Base-by-base conservation (phyloP, 2,329 filamentous ascomycete species). In the Phialemonium atrogriseum region DNA sequence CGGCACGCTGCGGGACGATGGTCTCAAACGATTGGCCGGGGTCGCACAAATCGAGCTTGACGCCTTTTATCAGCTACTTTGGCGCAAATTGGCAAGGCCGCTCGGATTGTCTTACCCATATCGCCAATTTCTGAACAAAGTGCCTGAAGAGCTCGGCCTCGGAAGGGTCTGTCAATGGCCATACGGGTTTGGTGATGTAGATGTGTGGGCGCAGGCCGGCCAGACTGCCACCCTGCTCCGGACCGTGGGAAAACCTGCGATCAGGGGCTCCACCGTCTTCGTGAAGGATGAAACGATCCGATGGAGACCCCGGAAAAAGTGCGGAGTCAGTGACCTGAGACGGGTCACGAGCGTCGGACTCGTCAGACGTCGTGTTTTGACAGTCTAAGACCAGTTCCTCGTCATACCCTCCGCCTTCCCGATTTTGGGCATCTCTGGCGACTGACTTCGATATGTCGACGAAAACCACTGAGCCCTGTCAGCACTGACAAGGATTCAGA, bases 1-100 rank as follows among this genome's bases (percentile, higher is more conserved):
- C 60, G 4, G 73, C 69, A 13, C 66, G 56, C 33, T 66, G 59
- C 0, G 73, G 73, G 0, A 77, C 70, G 5, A 68, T 54, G 0
- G 61, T 56, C 33, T 68, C 64, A 41, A 78, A 77, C 36, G 72
- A 68, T 12, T 48, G 47, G 2, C 40, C 36, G 5, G 53, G 50
- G 25, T 65, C 61, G 27, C 60, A 64, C 2, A 62, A 42, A 32
- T 65, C 61, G 30, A 65, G 60, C 60, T 64, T 27, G 9, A 10
- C 7, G 17, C 18, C 5, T 11, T 5, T n/a, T 10, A 21, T n/a
- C 10, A 10, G n/a, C n/a, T 18, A 15, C 3, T 24, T 13, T 20
- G 17, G 9, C 12, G 12, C 16, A 14, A 2, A 8, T 20, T 10
- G 10, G 9, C 5, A n/a, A 12, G 7, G n/a, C n/a, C n/a, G 13